Evolutionary conservation across 148 eudicot species (phyloP).

Genomic region (Rhododendron griersonianum): DNA sequence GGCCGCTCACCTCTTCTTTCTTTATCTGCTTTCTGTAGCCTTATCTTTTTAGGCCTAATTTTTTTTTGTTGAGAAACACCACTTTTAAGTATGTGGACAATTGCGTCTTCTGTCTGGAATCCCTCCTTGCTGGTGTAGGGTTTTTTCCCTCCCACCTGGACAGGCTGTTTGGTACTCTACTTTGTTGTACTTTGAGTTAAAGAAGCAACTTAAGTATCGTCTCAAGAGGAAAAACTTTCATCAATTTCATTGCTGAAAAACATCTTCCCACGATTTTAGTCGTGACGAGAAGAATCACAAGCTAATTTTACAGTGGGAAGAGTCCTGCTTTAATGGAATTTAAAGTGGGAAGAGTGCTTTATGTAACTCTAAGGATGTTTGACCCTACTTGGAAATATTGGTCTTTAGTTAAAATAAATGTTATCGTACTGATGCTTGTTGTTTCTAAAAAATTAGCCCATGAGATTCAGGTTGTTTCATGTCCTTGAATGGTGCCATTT

Average conservation of each 20-base stretch:
- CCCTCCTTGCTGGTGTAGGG: not conserved
- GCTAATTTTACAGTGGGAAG: too few species aligned
- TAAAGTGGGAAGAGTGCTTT: not conserved
- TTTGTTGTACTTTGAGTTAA: not conserved
- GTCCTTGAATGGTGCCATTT: not conserved
- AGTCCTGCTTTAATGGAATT: not conserved
- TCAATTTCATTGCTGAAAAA: not conserved
- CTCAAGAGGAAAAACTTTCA: not conserved
- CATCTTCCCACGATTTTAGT: not conserved
- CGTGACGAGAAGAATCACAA: not conserved
- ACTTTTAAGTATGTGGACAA: not conserved
- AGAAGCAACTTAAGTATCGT: not conserved
- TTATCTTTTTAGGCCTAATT: not conserved
- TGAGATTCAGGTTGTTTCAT: not conserved
- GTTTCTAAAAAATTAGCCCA: not conserved
- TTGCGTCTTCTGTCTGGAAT: not conserved
- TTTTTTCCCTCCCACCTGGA: not conserved
- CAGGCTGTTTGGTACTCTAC: not conserved
- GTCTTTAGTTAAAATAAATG: not conserved
- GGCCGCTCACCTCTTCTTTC: not conserved
- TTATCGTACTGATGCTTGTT: not conserved
- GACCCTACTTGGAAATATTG: not conserved
- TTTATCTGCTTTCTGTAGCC: not conserved
- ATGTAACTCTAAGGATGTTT: not conserved
- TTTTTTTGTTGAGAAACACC: not conserved